Conservation (phyloP, 1,284 basidiomycete genomes). For the Stygiomarasmius scandens region DNA sequence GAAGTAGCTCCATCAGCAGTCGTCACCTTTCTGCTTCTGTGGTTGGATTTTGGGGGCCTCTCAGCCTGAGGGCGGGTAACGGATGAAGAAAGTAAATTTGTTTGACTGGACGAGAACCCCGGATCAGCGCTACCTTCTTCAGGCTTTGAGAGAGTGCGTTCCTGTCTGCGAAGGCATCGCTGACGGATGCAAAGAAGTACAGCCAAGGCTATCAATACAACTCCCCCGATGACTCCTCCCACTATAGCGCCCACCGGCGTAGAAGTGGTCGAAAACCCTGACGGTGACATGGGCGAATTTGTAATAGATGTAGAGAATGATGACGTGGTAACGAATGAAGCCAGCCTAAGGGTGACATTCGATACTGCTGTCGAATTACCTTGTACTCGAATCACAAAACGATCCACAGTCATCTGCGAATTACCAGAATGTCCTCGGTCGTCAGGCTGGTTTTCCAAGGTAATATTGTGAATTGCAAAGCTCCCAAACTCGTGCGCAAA, state of each 20-base stretch:
- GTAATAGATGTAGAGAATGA: slow-evolving; percentile 1
- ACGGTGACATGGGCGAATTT: neutral
- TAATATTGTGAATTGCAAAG: neutral
- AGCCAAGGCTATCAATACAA: slow-evolving; percentile 21
- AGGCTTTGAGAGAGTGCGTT: too few species aligned
- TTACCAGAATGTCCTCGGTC: slow-evolving; percentile 3
- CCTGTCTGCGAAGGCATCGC: neutral
- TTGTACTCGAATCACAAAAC: neutral
- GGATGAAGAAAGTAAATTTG: too few species aligned
- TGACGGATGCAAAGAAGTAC: slow-evolving; percentile 4
- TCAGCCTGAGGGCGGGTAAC: too few species aligned
- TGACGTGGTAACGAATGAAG: neutral
- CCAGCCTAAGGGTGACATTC: too few species aligned
- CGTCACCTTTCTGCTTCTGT: too few species aligned
- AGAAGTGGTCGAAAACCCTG: neutral
- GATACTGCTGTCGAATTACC: neutral
- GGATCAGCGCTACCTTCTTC: too few species aligned
- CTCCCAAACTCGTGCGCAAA: neutral
- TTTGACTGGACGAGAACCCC: too few species aligned
- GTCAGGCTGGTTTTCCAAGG: neutral
- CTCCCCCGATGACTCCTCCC: slow-evolving; percentile 24
- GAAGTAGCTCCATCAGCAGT: too few species aligned
- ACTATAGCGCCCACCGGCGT: slow-evolving; percentile 26
- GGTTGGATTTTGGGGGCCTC: too few species aligned
- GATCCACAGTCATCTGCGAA: neutral